Evolutionary conservation across 805 yeast species (phyloP).

Genomic region (Blastobotrys americana): DNA sequence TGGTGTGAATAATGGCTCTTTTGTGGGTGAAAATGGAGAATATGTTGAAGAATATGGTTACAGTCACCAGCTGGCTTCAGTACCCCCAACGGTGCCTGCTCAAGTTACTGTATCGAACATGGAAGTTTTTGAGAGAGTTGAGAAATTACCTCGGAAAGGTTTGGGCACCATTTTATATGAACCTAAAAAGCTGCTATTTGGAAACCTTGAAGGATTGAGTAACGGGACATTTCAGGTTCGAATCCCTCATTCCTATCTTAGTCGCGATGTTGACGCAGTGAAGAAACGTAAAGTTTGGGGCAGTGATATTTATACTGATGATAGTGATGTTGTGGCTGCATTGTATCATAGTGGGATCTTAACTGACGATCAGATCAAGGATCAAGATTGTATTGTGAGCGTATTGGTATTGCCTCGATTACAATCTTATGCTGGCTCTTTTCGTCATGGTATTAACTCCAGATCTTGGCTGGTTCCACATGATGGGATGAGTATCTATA

Average conservation of each 20-base stretch:
- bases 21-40: no score
- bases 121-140: slow-evolving; percentile 37
- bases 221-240: slow-evolving; percentile 46
- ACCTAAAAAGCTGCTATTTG: slow-evolving; percentile 22
- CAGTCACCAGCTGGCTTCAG: background rate
- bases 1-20: no score
- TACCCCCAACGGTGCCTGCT: slow-evolving; percentile 20
- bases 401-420: slow-evolving; percentile 63
- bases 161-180: slow-evolving; percentile 52
- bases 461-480: slow-evolving; percentile 68
- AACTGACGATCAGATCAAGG: slow-evolving; percentile 32
- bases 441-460: slow-evolving; percentile 62
- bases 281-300: slow-evolving; percentile 73
- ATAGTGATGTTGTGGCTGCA: slow-evolving; percentile 72
- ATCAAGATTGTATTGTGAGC: slow-evolving; percentile 47
- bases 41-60: background rate
- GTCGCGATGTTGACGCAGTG: slow-evolving; percentile 36
- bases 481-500: slow-evolving; percentile 69
- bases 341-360: slow-evolving; percentile 70
- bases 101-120: slow-evolving; percentile 32
- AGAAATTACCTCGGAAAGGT: slow-evolving; percentile 38
- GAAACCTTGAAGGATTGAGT: slow-evolving; percentile 25
- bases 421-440: slow-evolving; percentile 55
- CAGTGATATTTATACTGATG: slow-evolving; percentile 87
- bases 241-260: slow-evolving; percentile 42